These are phyloP conservation scores for Linum trigynum DNA, from an alignment of 345 rosid species.

Conservation along the genomic window DNA sequence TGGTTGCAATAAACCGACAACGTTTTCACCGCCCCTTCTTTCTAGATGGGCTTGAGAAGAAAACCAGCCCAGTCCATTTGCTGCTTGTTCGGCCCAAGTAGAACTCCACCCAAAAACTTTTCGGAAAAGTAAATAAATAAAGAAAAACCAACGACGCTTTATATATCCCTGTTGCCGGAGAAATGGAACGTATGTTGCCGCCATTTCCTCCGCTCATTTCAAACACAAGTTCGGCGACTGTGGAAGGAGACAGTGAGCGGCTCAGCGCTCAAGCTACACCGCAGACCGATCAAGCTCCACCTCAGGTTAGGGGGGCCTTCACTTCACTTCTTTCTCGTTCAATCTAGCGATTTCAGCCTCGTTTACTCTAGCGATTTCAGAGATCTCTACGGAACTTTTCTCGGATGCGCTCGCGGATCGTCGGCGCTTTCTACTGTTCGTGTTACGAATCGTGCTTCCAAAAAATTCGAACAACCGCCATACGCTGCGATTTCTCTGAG, in stretches of 20 bases:
- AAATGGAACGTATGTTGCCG: background rate
- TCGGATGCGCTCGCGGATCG: background rate
- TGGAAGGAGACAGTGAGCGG: background rate
- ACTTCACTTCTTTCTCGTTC: background rate
- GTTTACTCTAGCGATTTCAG: background rate
- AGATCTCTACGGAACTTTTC: background rate
- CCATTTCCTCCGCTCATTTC: background rate
- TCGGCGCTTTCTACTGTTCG: background rate
- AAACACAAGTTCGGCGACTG: background rate
- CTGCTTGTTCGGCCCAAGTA: too few species aligned
- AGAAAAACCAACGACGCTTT: too few species aligned
- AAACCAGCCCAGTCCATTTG: too few species aligned
- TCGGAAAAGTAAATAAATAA: too few species aligned
- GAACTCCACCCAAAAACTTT: too few species aligned
- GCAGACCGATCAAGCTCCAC: background rate
- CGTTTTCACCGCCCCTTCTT: too few species aligned
- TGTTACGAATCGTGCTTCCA: background rate
- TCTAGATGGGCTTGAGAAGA: too few species aligned
- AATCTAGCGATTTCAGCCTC: background rate
- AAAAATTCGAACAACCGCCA: too few species aligned
- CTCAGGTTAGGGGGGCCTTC: background rate
- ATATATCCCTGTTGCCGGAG: background rate
- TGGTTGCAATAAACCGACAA: too few species aligned
- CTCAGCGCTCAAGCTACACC: background rate
- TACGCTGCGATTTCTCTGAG: background rate